Base-by-base conservation (phyloP, 2,329 filamentous ascomycete species). In the Knoxdaviesia capensis region DNA sequence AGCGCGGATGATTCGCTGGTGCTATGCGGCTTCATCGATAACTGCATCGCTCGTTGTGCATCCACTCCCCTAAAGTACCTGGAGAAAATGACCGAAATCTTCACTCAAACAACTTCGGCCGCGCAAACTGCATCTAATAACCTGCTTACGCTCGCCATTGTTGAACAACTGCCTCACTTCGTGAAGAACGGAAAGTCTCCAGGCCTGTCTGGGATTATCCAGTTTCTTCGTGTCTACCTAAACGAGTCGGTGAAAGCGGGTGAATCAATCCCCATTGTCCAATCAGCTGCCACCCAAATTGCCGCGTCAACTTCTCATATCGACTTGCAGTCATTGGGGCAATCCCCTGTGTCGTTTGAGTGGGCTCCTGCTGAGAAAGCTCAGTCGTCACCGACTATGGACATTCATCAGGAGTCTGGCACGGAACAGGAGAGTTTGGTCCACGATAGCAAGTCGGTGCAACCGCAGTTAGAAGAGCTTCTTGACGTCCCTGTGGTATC, bases 11-110 rank as follows among this genome's bases (percentile, higher is more conserved):
- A 10, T n/a, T 54, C 56, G 8, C 56, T 66, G 48, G 57, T 62
- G 9, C 49, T 86, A 1, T 80, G 81, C 60, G 56, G 64, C 1
- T 92, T 90, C 52, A 56, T 94, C 30, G 87, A 94, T 52, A 86
- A 92, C 47, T 92, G 84, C 56, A 66, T 83, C 41, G 74, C 74
- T 31, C 74, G 87, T 29, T 82, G 83, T 49, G 77, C 77, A 10
- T 76, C 63, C 3, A 78, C 79, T 29, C 81, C 85, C 0, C 78
- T 92, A 52, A 92, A 85, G 53, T 88, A 94, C 52, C 74, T 90
- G 31, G 80, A 90, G 46, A 20, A 20, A 20, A 20, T 20, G 20
- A 20, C 20, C 20, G 20, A 20, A 20, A 20, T 20, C 20, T 20
- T 20, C 20, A 20, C 20, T 20, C 20, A 20, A 20, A 20, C 20